Conservation (phyloP, 176 grass and related monocot genomes). For the Carex scoparia region DNA sequence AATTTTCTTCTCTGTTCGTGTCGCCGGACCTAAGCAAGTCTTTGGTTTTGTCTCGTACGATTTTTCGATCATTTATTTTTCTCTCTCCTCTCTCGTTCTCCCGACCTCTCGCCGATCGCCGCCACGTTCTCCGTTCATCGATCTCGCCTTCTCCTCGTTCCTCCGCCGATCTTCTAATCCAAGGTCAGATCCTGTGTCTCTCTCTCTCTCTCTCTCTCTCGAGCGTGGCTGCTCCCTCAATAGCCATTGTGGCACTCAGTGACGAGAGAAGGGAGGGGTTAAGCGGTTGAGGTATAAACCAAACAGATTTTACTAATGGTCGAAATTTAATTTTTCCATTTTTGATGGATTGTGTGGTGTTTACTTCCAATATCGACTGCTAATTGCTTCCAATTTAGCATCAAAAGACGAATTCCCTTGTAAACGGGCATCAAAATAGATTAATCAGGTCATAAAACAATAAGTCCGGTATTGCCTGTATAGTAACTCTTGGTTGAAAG, state of each 20-base stretch:
- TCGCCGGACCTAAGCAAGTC: conserved; percentile 14
- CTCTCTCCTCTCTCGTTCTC: neutral
- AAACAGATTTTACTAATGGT: neutral
- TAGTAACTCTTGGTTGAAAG: neutral
- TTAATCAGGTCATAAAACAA: neutral
- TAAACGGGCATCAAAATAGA: neutral
- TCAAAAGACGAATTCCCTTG: neutral
- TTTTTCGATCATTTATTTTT: neutral
- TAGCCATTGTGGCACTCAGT: neutral
- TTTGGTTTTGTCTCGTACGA: neutral
- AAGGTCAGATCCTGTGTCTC: conserved; percentile 22
- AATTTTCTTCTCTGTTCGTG: conserved; percentile 7
- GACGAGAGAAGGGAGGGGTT: neutral
- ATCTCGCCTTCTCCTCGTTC: neutral
- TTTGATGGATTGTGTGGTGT: neutral
- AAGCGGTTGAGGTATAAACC: neutral
- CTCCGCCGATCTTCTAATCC: conserved; percentile 11
- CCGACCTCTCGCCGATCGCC: conserved; percentile 9
- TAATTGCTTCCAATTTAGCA: conserved; percentile 18
- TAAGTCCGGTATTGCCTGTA: neutral
- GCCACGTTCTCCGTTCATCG: conserved; percentile 4
- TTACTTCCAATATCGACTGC: neutral
- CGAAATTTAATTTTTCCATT: neutral
- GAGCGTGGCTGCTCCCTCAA: neutral
- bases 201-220: neutral